phyloP scores from a whole-genome alignment of 495 filamentous ascomycete genomes.

The Penicillium egyptiacum region DNA sequence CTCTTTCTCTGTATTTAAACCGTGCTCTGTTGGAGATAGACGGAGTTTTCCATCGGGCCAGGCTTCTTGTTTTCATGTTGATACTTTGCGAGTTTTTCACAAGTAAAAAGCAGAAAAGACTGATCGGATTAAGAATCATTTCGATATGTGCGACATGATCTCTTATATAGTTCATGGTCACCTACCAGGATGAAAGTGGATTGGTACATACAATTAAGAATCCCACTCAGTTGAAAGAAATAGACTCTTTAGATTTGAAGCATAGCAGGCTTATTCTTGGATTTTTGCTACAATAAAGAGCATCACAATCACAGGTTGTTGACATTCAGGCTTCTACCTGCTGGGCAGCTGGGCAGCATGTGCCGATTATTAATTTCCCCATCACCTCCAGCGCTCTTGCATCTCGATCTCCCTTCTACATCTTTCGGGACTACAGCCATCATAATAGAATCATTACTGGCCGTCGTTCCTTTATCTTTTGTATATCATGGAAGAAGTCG shows the following conservation, averaged over 20 bases:
- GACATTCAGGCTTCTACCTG: background rate
- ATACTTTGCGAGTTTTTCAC: background rate
- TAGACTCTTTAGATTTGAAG: background rate
- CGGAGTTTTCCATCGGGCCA: background rate
- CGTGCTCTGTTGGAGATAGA: conserved; percentile 3
- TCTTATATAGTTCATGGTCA: background rate
- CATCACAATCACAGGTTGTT: background rate
- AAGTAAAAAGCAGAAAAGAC: background rate
- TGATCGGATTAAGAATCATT: background rate
- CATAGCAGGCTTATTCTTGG: background rate
- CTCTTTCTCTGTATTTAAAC: conserved; percentile 7
- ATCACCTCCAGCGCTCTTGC: background rate
- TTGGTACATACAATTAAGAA: background rate
- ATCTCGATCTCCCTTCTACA: background rate
- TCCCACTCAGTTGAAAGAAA: background rate
- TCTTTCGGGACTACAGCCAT: background rate
- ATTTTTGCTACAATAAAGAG: background rate
- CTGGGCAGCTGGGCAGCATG: background rate
- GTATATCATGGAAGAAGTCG: conserved; percentile 15
- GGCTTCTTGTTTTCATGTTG: background rate
- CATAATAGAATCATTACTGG: background rate
- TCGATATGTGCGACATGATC: background rate
- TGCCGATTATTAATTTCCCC: conserved; percentile 7
- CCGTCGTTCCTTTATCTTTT: background rate
- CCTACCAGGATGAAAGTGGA: background rate